Evolutionary conservation across 2,329 filamentous ascomycete species (phyloP).

Genomic region (Colletotrichum melonis): DNA sequence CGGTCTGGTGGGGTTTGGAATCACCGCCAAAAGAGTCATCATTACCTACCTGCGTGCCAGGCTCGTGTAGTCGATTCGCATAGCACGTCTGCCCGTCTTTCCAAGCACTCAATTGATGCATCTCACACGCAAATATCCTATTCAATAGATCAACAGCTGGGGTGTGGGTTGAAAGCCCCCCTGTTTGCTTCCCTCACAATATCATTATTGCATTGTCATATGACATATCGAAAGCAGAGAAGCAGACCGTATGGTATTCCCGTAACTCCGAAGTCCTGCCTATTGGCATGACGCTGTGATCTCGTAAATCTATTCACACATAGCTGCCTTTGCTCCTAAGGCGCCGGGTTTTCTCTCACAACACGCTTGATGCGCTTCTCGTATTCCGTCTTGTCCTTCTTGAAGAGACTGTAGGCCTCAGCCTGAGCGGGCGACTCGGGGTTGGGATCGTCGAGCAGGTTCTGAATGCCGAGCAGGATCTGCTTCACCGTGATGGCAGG

Average conservation of each 20-base stretch:
- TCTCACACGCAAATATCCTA: neutral
- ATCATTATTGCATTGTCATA: conserved; percentile 9
- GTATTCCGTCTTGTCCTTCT: conserved; percentile 88
- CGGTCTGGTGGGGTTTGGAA: neutral
- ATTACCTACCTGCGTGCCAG: neutral
- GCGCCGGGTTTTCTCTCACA: conserved; percentile 89
- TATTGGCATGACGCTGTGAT: conserved; percentile 15
- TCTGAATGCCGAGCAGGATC: conserved; percentile 95
- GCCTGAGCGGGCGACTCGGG: conserved; percentile 97
- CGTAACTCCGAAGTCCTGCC: conserved; percentile 31
- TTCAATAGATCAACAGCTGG: neutral
- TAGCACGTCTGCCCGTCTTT: neutral
- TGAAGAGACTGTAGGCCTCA: conserved; percentile 96
- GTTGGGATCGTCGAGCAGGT: conserved; percentile 95
- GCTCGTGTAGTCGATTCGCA: neutral
- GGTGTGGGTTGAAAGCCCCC: neutral
- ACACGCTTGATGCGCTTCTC: conserved; percentile 88
- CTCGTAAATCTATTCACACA: conserved; percentile 7
- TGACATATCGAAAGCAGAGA: conserved; percentile 30
- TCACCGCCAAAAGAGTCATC: conserved; percentile 14
- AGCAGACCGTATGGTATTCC: conserved; percentile 35
- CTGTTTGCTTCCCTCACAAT: neutral
- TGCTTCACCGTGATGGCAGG: conserved; percentile 99
- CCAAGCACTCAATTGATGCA: neutral
- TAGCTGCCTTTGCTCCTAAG: conserved; percentile 54